phyloP scores from a whole-genome alignment of 148 eudicot species.

The Simmondsia chinensis region DNA sequence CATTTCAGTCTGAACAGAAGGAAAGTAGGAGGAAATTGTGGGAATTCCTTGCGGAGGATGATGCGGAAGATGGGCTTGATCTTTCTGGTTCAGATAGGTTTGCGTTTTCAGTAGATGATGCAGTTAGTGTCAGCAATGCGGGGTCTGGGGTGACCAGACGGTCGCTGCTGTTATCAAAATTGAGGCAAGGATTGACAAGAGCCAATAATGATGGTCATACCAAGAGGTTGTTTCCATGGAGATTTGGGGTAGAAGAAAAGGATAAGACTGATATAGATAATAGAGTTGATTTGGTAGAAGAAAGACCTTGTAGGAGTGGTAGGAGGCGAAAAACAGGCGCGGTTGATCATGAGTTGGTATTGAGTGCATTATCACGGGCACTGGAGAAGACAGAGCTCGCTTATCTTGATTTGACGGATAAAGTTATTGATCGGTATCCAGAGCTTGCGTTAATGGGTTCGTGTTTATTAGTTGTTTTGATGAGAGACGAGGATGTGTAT shows the following conservation, averaged over 20 bases:
- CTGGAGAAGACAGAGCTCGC: conserved; percentile 74
- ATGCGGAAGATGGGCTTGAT: conserved; percentile 90
- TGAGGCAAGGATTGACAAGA: conserved; percentile 71
- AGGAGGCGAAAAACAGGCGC: conserved; percentile 61
- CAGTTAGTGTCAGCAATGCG: conserved; percentile 62
- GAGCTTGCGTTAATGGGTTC: conserved; percentile 99
- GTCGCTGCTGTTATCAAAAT: conserved; percentile 67
- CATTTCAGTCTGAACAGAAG: conserved; percentile 38
- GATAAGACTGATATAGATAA: conserved; percentile 29
- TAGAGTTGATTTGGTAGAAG: conserved; percentile 34
- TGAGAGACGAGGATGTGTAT: conserved; percentile 98
- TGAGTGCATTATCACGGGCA: conserved; percentile 78
- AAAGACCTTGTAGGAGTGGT: conserved; percentile 31
- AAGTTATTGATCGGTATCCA: conserved; percentile 85
- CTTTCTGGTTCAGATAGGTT: conserved; percentile 94
- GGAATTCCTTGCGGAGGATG: conserved; percentile 85
- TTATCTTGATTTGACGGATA: conserved; percentile 88
- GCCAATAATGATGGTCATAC: conserved; percentile 39
- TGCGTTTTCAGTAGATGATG: conserved; percentile 95
- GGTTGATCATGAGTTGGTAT: conserved; percentile 70
- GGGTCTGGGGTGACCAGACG: conserved; percentile 52
- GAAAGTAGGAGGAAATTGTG: conserved; percentile 70
- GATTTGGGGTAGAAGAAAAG: conserved; percentile 58
- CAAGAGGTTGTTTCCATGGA: conserved; percentile 65
- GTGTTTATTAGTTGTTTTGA: conserved; percentile 88